Conservation (phyloP, 2,329 filamentous ascomycete species). For the Trichophyton schoenleinii region DNA sequence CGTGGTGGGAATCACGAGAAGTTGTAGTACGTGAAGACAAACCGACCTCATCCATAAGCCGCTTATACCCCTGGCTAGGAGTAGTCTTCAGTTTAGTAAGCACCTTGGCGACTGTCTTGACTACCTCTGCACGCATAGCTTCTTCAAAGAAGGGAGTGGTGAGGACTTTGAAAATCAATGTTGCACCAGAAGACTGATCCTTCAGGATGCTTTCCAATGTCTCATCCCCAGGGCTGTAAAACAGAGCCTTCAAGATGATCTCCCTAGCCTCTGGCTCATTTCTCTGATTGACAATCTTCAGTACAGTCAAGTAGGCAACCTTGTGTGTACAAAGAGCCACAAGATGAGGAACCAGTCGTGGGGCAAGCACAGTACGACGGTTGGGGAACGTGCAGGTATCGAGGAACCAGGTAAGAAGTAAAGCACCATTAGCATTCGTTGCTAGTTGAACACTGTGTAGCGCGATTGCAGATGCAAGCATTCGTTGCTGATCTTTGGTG, state of each 20-base stretch:
- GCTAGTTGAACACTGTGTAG: slow-evolving; percentile 92
- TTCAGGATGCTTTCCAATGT: slow-evolving; percentile 79
- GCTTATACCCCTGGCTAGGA: slow-evolving; percentile 91
- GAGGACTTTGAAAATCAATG: slow-evolving; percentile 94
- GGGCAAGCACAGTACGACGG: slow-evolving; percentile 80
- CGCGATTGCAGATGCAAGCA: slow-evolving; percentile 90
- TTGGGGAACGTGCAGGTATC: slow-evolving; percentile 94
- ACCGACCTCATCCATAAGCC: slow-evolving; percentile 96
- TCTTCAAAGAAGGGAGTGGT: slow-evolving; percentile 98
- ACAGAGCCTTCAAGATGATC: slow-evolving; percentile 75
- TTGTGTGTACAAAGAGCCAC: slow-evolving; percentile 97
- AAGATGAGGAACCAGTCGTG: slow-evolving; percentile 79
- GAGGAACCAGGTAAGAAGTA: slow-evolving; percentile 92
- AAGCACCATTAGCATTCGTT: slow-evolving; percentile 87
- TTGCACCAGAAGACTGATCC: slow-evolving; percentile 85
- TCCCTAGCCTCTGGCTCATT: slow-evolving; percentile 87
- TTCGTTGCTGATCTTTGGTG: slow-evolving; percentile 86
- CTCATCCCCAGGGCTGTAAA: slow-evolving; percentile 80
- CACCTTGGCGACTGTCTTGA: slow-evolving; percentile 84
- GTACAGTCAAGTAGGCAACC: slow-evolving; percentile 88
- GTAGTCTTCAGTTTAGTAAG: slow-evolving; percentile 83
- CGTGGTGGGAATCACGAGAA: slow-evolving; percentile 27
- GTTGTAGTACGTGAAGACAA: slow-evolving; percentile 46
- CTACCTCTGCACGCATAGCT: slow-evolving; percentile 69
- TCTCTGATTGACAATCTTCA: slow-evolving; percentile 98